Evolutionary conservation across 202 grass and related monocot genomes (phyloP).

Genomic region (Panicum hallii): DNA sequence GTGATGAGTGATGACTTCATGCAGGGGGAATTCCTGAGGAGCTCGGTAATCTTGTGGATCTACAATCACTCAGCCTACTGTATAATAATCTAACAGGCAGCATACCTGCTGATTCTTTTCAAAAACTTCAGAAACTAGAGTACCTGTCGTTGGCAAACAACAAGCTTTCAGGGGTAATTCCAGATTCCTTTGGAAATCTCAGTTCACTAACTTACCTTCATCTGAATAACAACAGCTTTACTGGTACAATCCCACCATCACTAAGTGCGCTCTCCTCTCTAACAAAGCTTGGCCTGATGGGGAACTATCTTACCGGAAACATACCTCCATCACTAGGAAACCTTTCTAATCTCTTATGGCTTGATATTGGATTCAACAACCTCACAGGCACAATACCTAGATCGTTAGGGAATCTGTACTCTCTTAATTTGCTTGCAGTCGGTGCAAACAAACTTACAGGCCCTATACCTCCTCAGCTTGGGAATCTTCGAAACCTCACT

Average conservation of each 20-base stretch:
- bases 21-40: slow-evolving; percentile 3
- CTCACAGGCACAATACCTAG: not conserved
- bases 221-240: slow-evolving; percentile 17
- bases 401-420: slow-evolving; percentile 2
- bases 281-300: slow-evolving; percentile 1
- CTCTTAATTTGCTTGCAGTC: not conserved
- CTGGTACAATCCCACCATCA: not conserved
- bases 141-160: not conserved
- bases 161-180: slow-evolving; percentile 18
- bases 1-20: not conserved
- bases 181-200: slow-evolving; percentile 14
- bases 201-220: slow-evolving; percentile 7
- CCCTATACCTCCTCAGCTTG: not conserved
- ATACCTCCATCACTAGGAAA: not conserved
- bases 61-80: slow-evolving; percentile 19
- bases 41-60: not conserved
- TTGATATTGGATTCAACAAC: slow-evolving; percentile 10
- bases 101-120: slow-evolving; percentile 11
- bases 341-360: slow-evolving; percentile 22
- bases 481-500: not conserved
- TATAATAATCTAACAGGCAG: not conserved
- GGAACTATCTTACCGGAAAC: not conserved
- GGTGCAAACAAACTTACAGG: not conserved
- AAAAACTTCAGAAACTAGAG: not conserved
- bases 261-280: not conserved